Evolutionary conservation across 352 stramenopile species (phyloP), one percentile per base, ranked within the genome.

Genomic region (Chrysophaeum taylorii): DNA sequence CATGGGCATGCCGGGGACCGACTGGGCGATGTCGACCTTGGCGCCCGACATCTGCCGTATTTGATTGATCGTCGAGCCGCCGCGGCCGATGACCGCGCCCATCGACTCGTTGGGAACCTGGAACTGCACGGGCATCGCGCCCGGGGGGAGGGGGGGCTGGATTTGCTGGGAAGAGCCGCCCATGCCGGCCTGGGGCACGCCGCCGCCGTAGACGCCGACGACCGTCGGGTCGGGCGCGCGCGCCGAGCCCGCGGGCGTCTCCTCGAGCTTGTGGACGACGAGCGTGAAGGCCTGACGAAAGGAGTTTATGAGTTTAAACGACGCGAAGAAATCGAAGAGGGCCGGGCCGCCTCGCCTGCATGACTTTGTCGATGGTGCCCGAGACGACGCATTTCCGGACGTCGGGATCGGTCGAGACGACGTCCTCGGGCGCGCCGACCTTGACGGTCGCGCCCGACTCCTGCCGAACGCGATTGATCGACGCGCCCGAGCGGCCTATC

Each of bases 81-180:
- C 57, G 31, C 57, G 31, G 33, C 57, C 57, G 36, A 66, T 66
- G 33, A 66, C 57, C 33, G 57, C 57, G 57, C 57, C 57, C 57
- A 66, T 66, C 33, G 33, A 45, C 36, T 66, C 57, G 36, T 66
- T 66, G 21, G 57, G 57, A 1, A 66, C 57, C 57, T 66, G 57
- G 57, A 66, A 66, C 57, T 66, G 57, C 2, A 66, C 57, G 33
- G 57, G 57, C 57, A 66, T 48, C 33, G 57, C 33, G 1, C 57
- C 57, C 57, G 31, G 57, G 31, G 52, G 27, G 25, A 48, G 36
- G 2, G 9, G 57, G 5, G 48, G 57, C 53, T 64, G 53, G 7
- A 64, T 35, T 25, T 12, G 53, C 15, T 25, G 7, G 12, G 27
- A 39, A 25, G 27, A 25, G 27, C 2, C 27, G 12, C 33, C 1